Conservation (phyloP, 2,329 filamentous ascomycete species). For the Ophiostoma sp. region DNA sequence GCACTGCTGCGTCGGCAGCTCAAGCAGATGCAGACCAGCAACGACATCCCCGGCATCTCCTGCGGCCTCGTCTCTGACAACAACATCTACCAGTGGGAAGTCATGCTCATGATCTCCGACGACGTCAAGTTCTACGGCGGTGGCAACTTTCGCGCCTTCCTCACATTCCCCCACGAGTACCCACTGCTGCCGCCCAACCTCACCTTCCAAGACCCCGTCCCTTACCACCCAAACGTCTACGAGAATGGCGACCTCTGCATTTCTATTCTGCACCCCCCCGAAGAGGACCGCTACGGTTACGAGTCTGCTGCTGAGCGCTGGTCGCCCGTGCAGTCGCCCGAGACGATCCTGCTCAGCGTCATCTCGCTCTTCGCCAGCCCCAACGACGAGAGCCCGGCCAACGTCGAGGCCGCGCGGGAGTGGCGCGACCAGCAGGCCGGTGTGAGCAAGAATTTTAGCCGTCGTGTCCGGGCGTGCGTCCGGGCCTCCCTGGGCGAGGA, state of each 20-base stretch:
- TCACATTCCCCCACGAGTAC: conserved; percentile 80
- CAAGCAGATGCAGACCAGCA: conserved; percentile 87
- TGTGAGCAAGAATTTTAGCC: conserved; percentile 66
- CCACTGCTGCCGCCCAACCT: conserved; percentile 84
- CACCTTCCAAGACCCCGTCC: conserved; percentile 75
- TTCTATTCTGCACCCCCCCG: conserved; percentile 90
- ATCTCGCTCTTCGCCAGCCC: conserved; percentile 89
- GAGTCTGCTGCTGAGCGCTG: conserved; percentile 86
- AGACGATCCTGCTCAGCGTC: conserved; percentile 86
- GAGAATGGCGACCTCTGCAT: conserved; percentile 85
- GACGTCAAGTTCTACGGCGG: conserved; percentile 92
- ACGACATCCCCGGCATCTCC: conserved; percentile 89
- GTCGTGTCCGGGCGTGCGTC: conserved; percentile 70
- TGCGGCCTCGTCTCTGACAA: conserved; percentile 78
- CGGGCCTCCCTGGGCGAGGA: conserved; percentile 75
- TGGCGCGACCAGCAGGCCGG: conserved; percentile 71
- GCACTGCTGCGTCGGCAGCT: conserved; percentile 76
- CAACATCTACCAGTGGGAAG: conserved; percentile 96
- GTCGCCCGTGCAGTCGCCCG: conserved; percentile 90
- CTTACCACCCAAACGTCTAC: conserved; percentile 95
- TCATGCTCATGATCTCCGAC: conserved; percentile 97
- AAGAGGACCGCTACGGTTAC: conserved; percentile 91
- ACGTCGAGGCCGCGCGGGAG: conserved; percentile 85
- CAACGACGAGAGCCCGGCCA: conserved; percentile 93
- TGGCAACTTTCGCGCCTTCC: conserved; percentile 81